Conservation (phyloP, 257 asterid species). For the Nicotiana otophora region DNA sequence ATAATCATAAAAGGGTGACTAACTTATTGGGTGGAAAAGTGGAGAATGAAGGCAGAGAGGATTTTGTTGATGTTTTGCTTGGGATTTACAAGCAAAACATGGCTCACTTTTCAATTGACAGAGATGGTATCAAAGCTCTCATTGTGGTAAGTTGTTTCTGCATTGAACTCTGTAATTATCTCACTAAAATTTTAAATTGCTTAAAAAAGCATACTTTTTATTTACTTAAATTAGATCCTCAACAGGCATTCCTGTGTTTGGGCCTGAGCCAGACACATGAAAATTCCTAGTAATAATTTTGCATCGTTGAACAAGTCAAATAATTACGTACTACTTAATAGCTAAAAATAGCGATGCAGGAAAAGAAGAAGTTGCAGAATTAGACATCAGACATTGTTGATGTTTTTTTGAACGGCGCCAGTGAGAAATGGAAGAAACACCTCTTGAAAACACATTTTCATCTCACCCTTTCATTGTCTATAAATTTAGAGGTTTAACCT, state of each 20-base stretch:
- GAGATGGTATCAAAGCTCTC: not conserved
- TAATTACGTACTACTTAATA: no score
- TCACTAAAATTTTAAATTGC: not conserved
- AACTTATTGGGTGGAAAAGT: not conserved
- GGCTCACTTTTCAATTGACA: not conserved
- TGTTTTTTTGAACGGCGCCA: accelerated
- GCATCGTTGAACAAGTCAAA: no score
- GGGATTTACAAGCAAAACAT: conserved; percentile 17
- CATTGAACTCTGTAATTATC: no score
- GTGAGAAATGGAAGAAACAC: no score
- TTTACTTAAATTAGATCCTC: not conserved
- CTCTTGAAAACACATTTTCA: no score
- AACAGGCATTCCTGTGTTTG: no score
- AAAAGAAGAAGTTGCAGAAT: not conserved
- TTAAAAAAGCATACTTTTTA: not conserved
- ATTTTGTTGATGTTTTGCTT: conserved; percentile 46
- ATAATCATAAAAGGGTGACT: not conserved
- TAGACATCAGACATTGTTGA: not conserved
- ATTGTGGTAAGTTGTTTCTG: not conserved
- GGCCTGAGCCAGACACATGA: no score
- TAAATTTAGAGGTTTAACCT: no score
- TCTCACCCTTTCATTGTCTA: no score
- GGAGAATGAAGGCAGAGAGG: not conserved
- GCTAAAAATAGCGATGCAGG: not conserved
- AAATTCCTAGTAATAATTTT: no score